These are phyloP conservation scores for Falciphora oryzae DNA, from an alignment of 2,329 filamentous ascomycete genomes.

Conservation along the genomic window DNA sequence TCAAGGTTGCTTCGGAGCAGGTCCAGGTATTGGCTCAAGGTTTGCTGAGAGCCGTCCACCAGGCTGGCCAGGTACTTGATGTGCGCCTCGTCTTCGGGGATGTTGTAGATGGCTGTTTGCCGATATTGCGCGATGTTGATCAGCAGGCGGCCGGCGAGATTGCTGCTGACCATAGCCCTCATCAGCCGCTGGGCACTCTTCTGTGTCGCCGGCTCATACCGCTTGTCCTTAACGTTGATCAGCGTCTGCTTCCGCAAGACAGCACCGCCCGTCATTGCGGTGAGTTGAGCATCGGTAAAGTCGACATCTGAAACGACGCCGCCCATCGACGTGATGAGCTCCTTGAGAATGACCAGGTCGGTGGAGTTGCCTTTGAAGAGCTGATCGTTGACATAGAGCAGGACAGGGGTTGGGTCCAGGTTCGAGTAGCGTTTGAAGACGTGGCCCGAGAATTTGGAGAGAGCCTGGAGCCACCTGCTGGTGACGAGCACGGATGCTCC, in stretches of 20 bases:
- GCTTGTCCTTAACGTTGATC: constrained; percentile 72
- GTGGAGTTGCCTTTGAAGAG: constrained; percentile 77
- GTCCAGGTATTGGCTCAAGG: constrained; percentile 83
- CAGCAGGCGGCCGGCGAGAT: constrained; percentile 76
- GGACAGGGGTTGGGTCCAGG: constrained; percentile 76
- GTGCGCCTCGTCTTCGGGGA: constrained; percentile 66
- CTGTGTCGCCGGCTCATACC: constrained; percentile 58
- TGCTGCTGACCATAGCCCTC: constrained; percentile 69
- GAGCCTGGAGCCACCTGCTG: constrained; percentile 84
- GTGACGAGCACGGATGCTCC: constrained; percentile 64
- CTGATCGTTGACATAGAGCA: constrained; percentile 86
- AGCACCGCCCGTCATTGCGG: constrained; percentile 83
- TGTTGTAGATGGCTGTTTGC: constrained; percentile 74
- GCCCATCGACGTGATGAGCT: constrained; percentile 87
- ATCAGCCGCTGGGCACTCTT: constrained; percentile 75
- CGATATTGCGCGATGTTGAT: constrained; percentile 87
- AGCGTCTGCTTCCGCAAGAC: constrained; percentile 75
- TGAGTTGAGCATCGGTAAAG: constrained; percentile 81
- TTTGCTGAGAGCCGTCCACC: constrained; percentile 82
- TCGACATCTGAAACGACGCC: constrained; percentile 83
- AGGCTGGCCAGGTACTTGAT: constrained; percentile 86
- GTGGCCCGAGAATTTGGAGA: constrained; percentile 86
- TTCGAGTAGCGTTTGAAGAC: constrained; percentile 81
- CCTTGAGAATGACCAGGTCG: constrained; percentile 85
- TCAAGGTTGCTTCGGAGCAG: constrained; percentile 76